These are phyloP conservation scores for Pseudogymnoascus sp. DNA, from an alignment of 2,329 filamentous ascomycete species.

Conservation along the genomic window DNA sequence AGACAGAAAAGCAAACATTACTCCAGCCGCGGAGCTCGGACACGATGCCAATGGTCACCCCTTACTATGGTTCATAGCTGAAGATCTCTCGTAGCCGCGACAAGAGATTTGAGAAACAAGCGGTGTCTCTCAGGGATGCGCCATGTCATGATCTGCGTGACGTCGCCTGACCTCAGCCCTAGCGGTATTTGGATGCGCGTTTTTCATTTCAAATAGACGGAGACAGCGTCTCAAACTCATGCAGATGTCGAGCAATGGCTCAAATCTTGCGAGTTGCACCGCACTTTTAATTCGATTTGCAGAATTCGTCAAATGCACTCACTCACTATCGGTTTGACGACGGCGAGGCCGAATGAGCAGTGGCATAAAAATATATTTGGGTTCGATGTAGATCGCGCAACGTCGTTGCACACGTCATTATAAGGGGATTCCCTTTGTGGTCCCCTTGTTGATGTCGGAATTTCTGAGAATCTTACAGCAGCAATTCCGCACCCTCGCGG, in stretches of 20 bases:
- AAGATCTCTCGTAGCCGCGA: neutral
- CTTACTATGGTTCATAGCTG: neutral
- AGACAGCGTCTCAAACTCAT: neutral
- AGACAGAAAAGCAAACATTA: neutral
- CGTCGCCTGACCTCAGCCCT: neutral
- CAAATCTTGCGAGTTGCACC: neutral
- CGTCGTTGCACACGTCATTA: neutral
- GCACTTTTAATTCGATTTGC: neutral
- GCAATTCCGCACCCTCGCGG: neutral
- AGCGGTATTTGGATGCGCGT: neutral
- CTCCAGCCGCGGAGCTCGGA: neutral
- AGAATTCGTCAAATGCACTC: neutral
- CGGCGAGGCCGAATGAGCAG: neutral
- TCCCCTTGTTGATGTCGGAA: neutral
- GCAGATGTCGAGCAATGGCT: neutral
- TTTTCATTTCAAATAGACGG: slow-evolving; percentile 5
- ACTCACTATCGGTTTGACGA: neutral
- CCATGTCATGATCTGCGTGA: neutral
- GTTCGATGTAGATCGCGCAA: neutral
- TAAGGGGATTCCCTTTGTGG: neutral
- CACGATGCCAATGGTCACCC: neutral
- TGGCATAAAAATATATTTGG: neutral
- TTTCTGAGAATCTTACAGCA: neutral
- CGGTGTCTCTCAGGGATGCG: neutral
- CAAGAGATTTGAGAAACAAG: neutral